phyloP scores from a whole-genome alignment of 768 basidiomycete genomes.

The Lanmaoa pseudosensibilis region DNA sequence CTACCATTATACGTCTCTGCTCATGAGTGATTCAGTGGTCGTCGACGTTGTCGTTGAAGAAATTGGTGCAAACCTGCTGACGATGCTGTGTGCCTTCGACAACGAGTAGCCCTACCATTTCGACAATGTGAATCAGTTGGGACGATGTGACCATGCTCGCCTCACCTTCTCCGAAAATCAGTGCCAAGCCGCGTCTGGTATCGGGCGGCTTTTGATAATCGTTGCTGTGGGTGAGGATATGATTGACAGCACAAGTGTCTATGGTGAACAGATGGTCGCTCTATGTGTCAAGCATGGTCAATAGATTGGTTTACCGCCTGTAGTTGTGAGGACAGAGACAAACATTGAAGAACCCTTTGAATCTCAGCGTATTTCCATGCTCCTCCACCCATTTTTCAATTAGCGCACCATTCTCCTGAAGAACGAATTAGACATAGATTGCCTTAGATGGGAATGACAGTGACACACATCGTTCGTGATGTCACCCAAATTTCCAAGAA shows the following conservation, averaged over 20 bases:
- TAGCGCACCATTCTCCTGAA: slow-evolving; percentile 30
- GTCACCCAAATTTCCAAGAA: slow-evolving; percentile 51
- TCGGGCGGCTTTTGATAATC: slow-evolving; percentile 57
- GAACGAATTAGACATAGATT: neutral
- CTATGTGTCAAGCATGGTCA: slow-evolving; percentile 19
- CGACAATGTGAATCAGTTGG: neutral
- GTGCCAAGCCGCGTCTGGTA: slow-evolving; percentile 37
- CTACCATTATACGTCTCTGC: slow-evolving; percentile 34
- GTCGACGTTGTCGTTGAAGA: neutral
- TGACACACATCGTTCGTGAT: slow-evolving; percentile 43
- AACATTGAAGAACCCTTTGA: slow-evolving; percentile 46
- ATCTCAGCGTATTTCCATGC: slow-evolving; percentile 49
- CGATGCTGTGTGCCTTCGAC: slow-evolving; percentile 43
- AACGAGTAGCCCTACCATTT: slow-evolving; percentile 48
- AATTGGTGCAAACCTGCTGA: slow-evolving; percentile 34
- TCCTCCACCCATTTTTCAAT: slow-evolving; percentile 47
- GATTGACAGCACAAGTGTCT: slow-evolving; percentile 62
- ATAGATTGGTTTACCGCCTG: neutral
- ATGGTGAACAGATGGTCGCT: slow-evolving; percentile 48
- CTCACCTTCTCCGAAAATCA: slow-evolving; percentile 43
- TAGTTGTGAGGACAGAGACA: slow-evolving; percentile 8
- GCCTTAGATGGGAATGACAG: neutral
- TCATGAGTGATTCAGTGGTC: neutral
- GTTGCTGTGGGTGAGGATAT: slow-evolving; percentile 58
- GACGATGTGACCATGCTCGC: neutral